Base-by-base conservation (phyloP, 345 rosid species). In the Acer yangbiense region DNA sequence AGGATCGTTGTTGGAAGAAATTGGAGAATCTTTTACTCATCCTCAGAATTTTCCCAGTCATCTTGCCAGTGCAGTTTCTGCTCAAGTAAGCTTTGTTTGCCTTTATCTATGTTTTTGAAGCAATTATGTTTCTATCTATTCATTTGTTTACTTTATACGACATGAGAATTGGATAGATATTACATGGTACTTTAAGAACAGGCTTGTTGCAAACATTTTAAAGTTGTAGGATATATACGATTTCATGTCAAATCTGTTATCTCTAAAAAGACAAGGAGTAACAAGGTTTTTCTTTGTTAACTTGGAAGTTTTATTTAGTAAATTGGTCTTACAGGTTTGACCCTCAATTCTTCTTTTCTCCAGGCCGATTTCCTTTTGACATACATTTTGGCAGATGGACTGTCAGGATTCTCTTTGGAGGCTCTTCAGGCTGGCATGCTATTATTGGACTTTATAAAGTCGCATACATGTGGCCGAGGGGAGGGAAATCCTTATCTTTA, bases 351-450 rank as follows among this genome's bases (percentile, higher is more conserved):
- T 25, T 61, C 66, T 79, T 50, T 13, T 52, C 78, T 86, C 48
- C 88, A 95, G 98, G 97, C 87, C 69, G 97, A 91, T 79, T 95
- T 93, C 80, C 93, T 95, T 50, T 83, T 88, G 78, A 93, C 99
- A 79, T 93, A 93, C 89, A 89, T 94, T 79, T 83, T 95, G 65
- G 87, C 93, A 14, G 94, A 92, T 78, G 96, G 99, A 65, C 87
- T 93, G 23, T 93, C 96, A 25, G 98, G 93, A 52, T 95, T 95
- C 73, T 95, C 94, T 18, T 68, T 91, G 79, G 99, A 95, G 85
- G 85, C 89, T 79, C 97, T 95, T 83, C 98, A 92, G 71, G 83
- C 91, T 17, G 94, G 91, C 32, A 73, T 95, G 74, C 85, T 93
- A 60, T 55, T 86, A 60, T 87, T 87, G 87, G 97, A 92, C 83